phyloP scores from a whole-genome alignment of 2,329 filamentous ascomycete genomes.

The Rachicladosporium sp. region DNA sequence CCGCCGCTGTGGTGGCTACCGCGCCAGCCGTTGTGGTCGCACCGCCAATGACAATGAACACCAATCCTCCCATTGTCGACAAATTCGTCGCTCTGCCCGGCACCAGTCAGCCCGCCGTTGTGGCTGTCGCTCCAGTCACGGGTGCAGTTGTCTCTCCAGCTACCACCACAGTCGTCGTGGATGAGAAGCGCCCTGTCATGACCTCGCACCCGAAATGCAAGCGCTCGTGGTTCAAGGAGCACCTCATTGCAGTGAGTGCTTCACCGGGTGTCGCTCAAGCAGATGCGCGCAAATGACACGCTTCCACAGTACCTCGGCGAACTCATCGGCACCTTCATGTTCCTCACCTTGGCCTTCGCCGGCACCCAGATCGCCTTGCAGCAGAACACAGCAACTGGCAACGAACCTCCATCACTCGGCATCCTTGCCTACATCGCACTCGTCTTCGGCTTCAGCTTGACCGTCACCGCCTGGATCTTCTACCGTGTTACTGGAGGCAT shows the following conservation, averaged over 20 bases:
- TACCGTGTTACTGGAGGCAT: constrained; percentile 26
- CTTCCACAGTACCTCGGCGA: constrained; percentile 9
- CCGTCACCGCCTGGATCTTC: constrained; percentile 27
- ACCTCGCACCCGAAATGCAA: too few species aligned
- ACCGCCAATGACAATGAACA: constrained; percentile 2
- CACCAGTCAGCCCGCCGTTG: constrained; percentile 1
- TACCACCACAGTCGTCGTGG: too few species aligned
- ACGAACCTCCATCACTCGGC: constrained; percentile 4
- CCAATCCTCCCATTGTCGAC: constrained; percentile 2
- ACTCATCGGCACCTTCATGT: constrained; percentile 16
- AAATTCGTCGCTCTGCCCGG: constrained; percentile 2
- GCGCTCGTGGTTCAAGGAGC: background rate
- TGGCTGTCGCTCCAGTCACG: background rate
- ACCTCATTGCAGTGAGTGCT: constrained; percentile 3
- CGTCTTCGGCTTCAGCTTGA: constrained; percentile 25
- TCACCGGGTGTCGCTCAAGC: background rate
- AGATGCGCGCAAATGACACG: background rate
- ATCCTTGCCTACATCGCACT: constrained; percentile 23
- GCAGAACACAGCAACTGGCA: constrained; percentile 7
- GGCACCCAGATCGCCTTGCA: constrained; percentile 22
- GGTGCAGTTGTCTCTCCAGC: too few species aligned
- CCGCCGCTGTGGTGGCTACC: too few species aligned
- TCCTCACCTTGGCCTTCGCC: constrained; percentile 23
- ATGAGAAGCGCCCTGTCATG: too few species aligned
- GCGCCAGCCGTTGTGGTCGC: too few species aligned